phyloP scores from a whole-genome alignment of 2,329 filamentous ascomycete genomes.

The Diaporthe helianthi region DNA sequence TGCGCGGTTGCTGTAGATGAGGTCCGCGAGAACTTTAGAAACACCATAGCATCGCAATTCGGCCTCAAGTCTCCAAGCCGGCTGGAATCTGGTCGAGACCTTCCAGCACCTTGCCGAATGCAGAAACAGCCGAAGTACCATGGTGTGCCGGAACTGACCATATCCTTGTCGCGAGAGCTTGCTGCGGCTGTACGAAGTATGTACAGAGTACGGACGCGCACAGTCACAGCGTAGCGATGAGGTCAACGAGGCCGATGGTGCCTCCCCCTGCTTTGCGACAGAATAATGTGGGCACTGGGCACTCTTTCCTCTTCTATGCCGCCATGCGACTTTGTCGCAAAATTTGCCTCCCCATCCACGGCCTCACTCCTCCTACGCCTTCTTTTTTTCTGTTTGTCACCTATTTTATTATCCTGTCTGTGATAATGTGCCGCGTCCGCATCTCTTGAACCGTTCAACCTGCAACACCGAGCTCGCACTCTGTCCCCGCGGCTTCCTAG shows the following conservation, averaged over 20 bases:
- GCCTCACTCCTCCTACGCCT: not conserved
- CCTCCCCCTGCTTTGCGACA: conserved; percentile 25
- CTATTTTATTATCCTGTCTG: not conserved
- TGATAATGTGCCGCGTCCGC: conserved; percentile 25
- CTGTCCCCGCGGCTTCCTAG: not conserved
- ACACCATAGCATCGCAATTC: conserved; percentile 21
- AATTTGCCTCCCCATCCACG: not conserved
- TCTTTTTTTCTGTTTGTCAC: not conserved
- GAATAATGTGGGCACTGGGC: conserved; percentile 1
- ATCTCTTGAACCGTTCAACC: not conserved
- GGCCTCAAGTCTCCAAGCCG: conserved; percentile 15
- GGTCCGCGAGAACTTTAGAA: not conserved
- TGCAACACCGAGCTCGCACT: not conserved
- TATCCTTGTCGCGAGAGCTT: conserved; percentile 25
- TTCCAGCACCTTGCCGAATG: conserved; percentile 26
- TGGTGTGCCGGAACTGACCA: conserved; percentile 5
- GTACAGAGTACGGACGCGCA: conserved; percentile 14
- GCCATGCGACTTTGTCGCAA: conserved; percentile 21
- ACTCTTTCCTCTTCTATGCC: conserved; percentile 13
- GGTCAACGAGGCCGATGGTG: conserved; percentile 23
- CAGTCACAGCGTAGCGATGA: conserved; percentile 25
- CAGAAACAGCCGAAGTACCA: conserved; percentile 22
- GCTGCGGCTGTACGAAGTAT: too few species aligned
- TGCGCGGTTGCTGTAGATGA: not conserved
- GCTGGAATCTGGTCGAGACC: conserved; percentile 18